Evolutionary conservation across 2,329 filamentous ascomycete genomes (phyloP).

Genomic region (Ramularia collo-cygni): DNA sequence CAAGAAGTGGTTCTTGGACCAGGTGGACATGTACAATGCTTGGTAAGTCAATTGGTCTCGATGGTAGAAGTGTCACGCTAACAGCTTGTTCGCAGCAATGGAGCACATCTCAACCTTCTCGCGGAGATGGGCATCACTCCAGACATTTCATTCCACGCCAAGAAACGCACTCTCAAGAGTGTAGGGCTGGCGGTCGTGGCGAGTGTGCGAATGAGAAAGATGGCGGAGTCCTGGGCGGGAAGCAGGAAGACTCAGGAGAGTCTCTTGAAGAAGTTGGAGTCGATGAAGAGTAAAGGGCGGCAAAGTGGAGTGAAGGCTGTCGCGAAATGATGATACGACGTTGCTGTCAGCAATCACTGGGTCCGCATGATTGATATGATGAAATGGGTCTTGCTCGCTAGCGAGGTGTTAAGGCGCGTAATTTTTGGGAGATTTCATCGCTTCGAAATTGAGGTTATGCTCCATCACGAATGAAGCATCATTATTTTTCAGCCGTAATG

Average conservation of each 20-base stretch:
- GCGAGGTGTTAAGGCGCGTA: background rate
- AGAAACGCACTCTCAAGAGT: slow-evolving; percentile 41
- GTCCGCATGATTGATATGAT: background rate
- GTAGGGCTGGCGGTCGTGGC: slow-evolving; percentile 46
- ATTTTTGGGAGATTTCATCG: too few relatives aligned
- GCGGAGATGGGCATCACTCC: slow-evolving; percentile 68
- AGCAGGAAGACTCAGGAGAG: slow-evolving; percentile 44
- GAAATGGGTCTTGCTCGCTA: background rate
- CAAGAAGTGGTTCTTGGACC: slow-evolving; percentile 74
- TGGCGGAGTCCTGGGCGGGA: slow-evolving; percentile 44
- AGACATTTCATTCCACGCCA: slow-evolving; percentile 38
- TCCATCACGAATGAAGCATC: too few relatives aligned
- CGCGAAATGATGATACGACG: too few relatives aligned
- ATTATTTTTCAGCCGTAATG: too few relatives aligned
- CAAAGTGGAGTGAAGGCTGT: slow-evolving; percentile 2
- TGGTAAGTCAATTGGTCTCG: slow-evolving; percentile 60
- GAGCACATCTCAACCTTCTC: slow-evolving; percentile 80
- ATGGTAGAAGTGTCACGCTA: slow-evolving; percentile 1
- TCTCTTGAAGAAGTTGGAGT: slow-evolving; percentile 41
- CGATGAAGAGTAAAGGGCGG: slow-evolving; percentile 32
- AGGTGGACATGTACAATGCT: slow-evolving; percentile 76
- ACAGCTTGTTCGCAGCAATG: slow-evolving; percentile 59
- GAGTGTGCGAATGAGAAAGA: slow-evolving; percentile 44
- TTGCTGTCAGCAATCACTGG: background rate
- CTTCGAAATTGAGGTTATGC: too few relatives aligned